A percentile compares a stretch with the other conserved stretches of the same genome.
Evolutionary conservation across 2,329 filamentous ascomycete species (phyloP).

Genomic region (Nemania sp.): DNA sequence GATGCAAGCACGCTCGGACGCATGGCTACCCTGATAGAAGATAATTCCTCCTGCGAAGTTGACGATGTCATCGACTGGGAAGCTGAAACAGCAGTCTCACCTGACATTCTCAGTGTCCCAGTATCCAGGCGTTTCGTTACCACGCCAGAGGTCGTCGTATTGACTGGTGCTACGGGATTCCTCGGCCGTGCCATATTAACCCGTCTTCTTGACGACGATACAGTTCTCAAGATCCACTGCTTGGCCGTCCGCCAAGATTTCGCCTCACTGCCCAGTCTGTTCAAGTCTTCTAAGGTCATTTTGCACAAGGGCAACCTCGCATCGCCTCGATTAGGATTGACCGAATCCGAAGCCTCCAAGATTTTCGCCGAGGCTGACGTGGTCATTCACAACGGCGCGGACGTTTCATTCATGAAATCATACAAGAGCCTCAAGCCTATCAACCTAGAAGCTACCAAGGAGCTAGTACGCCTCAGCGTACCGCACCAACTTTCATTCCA

Average conservation of each 20-base stretch:
- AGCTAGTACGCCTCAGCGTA: conserved; percentile 4
- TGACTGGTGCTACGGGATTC: conserved; percentile 47
- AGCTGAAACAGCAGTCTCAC: conserved; percentile 36
- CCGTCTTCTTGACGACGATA: conserved; percentile 38
- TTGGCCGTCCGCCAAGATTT: conserved; percentile 42
- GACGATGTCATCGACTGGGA: conserved; percentile 41
- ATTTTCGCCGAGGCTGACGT: conserved; percentile 14
- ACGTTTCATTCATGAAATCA: conserved; percentile 20
- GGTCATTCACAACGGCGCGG: conserved; percentile 28
- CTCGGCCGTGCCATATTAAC: conserved; percentile 45
- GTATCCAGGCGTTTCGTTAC: not conserved
- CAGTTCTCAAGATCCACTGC: conserved; percentile 47
- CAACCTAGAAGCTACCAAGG: conserved; percentile 20
- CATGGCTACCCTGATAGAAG: conserved; percentile 26
- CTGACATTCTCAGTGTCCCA: not conserved
- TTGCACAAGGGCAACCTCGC: conserved; percentile 51
- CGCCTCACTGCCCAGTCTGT: conserved; percentile 17
- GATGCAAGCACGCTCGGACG: conserved; percentile 18
- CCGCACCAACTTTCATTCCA: conserved; percentile 16
- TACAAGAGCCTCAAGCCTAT: conserved; percentile 6
- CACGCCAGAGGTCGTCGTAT: conserved; percentile 33
- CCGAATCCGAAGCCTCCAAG: not conserved
- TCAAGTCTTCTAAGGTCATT: conserved; percentile 45
- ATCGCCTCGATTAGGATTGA: not conserved
- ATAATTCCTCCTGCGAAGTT: not conserved